A percentile compares a stretch with the other conserved stretches of the same genome.
Evolutionary conservation across 306 rosid genomes (phyloP).

Genomic region (Morella rubra): DNA sequence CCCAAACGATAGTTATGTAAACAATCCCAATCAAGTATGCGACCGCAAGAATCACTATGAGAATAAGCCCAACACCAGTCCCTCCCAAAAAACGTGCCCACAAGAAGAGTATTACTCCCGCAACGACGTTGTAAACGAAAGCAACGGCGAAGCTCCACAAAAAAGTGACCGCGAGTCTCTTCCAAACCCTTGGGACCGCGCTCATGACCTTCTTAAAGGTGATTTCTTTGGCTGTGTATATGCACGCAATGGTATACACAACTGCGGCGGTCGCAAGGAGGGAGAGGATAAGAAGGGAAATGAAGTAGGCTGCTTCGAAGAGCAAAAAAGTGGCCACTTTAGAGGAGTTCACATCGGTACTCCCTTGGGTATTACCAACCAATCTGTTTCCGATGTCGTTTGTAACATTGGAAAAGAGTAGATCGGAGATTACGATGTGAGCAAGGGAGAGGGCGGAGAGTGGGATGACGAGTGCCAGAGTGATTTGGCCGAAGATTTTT

Average conservation of each 20-base stretch:
- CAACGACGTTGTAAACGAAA: background rate
- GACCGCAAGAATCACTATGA: background rate
- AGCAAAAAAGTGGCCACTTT: background rate
- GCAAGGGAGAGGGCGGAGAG: background rate
- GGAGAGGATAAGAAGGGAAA: too few relatives aligned
- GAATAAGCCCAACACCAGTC: background rate
- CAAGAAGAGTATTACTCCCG: background rate
- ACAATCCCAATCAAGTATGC: conserved; percentile 9
- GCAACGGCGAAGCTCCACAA: background rate
- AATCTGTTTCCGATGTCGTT: too few relatives aligned
- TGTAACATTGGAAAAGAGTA: too few relatives aligned
- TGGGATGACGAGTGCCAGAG: background rate
- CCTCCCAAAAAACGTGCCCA: background rate
- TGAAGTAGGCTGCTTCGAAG: background rate
- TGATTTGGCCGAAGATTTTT: background rate
- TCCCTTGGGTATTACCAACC: too few relatives aligned
- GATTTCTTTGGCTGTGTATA: background rate
- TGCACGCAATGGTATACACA: too few relatives aligned
- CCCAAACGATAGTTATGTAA: conserved; percentile 27
- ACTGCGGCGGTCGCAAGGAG: background rate
- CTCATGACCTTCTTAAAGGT: background rate
- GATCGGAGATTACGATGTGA: background rate
- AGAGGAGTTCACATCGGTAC: too few relatives aligned
- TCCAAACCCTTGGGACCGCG: background rate
- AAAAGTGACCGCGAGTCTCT: background rate